phyloP scores from a whole-genome alignment of 495 filamentous ascomycete species.

The Neurospora sp. region DNA sequence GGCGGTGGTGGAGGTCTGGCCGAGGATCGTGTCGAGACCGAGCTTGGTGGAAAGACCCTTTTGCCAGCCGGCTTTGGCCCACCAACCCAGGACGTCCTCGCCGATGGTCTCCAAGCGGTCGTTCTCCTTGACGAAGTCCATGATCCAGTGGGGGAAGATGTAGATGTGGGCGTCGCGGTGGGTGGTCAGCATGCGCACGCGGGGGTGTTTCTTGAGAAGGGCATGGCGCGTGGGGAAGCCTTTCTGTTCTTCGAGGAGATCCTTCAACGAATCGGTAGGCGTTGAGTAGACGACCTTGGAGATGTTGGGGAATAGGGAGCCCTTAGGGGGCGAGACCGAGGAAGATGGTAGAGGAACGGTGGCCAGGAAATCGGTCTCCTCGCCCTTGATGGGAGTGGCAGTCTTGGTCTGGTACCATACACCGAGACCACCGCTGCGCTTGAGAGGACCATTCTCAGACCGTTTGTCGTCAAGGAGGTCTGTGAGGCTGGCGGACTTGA shows the following conservation, averaged over 20 bases:
- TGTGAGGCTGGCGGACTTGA: conserved; percentile 58
- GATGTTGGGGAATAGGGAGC: conserved; percentile 52
- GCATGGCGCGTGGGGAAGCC: conserved; percentile 60
- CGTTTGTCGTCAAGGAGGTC: conserved; percentile 25
- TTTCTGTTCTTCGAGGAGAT: conserved; percentile 61
- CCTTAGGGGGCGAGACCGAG: conserved; percentile 44
- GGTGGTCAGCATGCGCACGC: conserved; percentile 65
- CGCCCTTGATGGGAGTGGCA: conserved; percentile 66
- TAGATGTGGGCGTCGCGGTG: conserved; percentile 89
- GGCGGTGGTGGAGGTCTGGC: conserved; percentile 3
- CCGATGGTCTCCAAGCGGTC: conserved; percentile 74
- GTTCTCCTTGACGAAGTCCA: conserved; percentile 68
- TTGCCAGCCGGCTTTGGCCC: conserved; percentile 92
- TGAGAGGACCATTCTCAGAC: conserved; percentile 21
- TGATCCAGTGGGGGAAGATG: conserved; percentile 83
- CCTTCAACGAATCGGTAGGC: conserved; percentile 78
- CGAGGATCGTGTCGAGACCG: conserved; percentile 55
- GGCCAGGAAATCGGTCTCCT: conserved; percentile 84
- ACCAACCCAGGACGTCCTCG: conserved; percentile 89
- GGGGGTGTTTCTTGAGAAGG: conserved; percentile 58
- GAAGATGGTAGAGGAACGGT: conserved; percentile 52
- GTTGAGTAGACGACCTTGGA: conserved; percentile 60
- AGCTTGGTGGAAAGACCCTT: conserved; percentile 68
- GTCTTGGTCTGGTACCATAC: conserved; percentile 86
- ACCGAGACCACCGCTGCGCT: conserved; percentile 62